Percentiles rank a stretch among this genome's conserved stretches.
Conservation (phyloP, 805 yeast species). For the Saccharomycopsis sp. region DNA sequence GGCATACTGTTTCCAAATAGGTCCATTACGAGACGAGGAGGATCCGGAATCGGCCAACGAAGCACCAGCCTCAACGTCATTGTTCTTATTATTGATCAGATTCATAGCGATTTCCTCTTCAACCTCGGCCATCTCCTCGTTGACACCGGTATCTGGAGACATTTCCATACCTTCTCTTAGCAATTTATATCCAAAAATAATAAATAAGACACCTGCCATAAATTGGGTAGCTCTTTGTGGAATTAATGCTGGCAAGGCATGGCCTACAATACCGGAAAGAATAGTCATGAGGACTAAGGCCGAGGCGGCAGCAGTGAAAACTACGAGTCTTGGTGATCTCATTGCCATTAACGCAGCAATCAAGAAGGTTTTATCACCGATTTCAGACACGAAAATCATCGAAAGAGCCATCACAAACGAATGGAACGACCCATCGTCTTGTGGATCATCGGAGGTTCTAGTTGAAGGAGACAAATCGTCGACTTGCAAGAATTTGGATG, state of each 20-base stretch:
- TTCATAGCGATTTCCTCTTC: constrained; percentile 81
- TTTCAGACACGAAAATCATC: constrained; percentile 93
- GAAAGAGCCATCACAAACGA: constrained; percentile 75
- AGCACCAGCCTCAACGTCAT: constrained; percentile 51
- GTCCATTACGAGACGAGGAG: constrained; percentile 20
- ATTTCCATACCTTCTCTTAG: constrained; percentile 75
- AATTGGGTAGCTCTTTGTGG: constrained; percentile 76
- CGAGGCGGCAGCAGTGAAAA: constrained; percentile 81
- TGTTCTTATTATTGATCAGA: constrained; percentile 45
- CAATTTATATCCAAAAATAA: constrained; percentile 75
- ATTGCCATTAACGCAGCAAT: constrained; percentile 98
- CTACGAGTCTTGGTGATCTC: constrained; percentile 78
- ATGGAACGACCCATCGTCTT: constrained; percentile 27
- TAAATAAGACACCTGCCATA: constrained; percentile 72
- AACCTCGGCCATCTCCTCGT: constrained; percentile 93
- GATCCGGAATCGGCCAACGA: constrained; percentile 15
- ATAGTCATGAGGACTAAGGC: constrained; percentile 89
- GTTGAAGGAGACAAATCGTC: not conserved
- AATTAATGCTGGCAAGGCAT: constrained; percentile 76
- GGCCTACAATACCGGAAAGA: constrained; percentile 86
- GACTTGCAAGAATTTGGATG: not conserved
- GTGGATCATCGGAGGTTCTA: not conserved
- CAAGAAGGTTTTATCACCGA: constrained; percentile 95
- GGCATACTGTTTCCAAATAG: constrained; percentile 17
- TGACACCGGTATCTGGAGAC: constrained; percentile 80